These are phyloP conservation scores for Cichorium intybus DNA, from an alignment of 140 eudicot genomes.

Conservation along the genomic window DNA sequence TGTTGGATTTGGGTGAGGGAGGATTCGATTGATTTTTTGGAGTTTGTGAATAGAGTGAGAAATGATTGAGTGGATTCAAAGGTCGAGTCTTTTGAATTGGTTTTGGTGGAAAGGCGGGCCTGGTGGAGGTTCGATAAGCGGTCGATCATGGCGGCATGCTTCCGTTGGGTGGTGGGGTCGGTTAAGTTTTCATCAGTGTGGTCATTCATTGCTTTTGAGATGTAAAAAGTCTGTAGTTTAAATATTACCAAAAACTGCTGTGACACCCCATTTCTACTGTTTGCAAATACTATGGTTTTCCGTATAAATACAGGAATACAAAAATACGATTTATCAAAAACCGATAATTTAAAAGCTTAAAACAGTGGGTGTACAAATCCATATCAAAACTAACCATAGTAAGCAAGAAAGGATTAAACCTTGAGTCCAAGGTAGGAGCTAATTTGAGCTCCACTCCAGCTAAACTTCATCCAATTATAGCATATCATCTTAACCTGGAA, in stretches of 20 bases:
- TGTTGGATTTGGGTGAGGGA: constrained; percentile 42
- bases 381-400: too few relatives aligned
- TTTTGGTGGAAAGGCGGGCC: constrained; percentile 48
- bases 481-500: too few relatives aligned
- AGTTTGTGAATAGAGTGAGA: constrained; percentile 48
- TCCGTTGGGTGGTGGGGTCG: constrained; percentile 47
- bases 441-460: too few relatives aligned
- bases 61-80: constrained; percentile 68
- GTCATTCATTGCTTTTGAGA: constrained; percentile 28
- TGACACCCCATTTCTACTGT: too few relatives aligned
- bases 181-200: constrained; percentile 25
- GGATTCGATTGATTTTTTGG: constrained; percentile 56
- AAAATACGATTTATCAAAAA: too few relatives aligned
- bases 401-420: too few relatives aligned
- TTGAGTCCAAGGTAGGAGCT: too few relatives aligned
- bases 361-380: too few relatives aligned
- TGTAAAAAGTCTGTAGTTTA: neutral
- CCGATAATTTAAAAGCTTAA: too few relatives aligned
- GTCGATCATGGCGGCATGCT: constrained; percentile 82
- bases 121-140: constrained; percentile 82
- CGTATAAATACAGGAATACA: too few relatives aligned
- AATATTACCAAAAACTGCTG: constrained; percentile 24
- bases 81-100: constrained; percentile 32
- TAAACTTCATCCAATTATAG: too few relatives aligned
- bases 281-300: too few relatives aligned